phyloP scores from a whole-genome alignment of 352 stramenopile genomes.

The Globisporangium polare region DNA sequence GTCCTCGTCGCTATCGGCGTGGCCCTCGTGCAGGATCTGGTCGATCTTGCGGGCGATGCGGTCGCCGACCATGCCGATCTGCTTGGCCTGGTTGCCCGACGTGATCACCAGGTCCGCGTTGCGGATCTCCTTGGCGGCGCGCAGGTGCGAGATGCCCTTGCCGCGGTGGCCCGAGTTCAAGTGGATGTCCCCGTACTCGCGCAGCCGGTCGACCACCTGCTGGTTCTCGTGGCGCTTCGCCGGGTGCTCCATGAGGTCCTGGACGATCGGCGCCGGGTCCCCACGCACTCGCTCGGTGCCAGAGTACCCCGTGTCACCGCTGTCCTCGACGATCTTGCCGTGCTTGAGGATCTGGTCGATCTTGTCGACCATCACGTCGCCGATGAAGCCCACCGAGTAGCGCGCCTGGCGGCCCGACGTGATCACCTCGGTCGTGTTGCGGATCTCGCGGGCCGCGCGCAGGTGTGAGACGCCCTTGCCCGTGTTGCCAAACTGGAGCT shows the following conservation, averaged over 20 bases:
- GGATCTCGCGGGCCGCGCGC: slow-evolving; percentile 58
- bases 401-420: slow-evolving; percentile 45
- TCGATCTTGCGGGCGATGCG: slow-evolving; percentile 62
- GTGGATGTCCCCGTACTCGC: slow-evolving; percentile 73
- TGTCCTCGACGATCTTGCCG: slow-evolving; percentile 59
- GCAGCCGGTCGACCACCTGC: slow-evolving; percentile 54
- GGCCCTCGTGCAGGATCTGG: slow-evolving; percentile 65
- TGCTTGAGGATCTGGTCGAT: slow-evolving; percentile 73
- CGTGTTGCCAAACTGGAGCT: slow-evolving; percentile 66
- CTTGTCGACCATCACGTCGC: slow-evolving; percentile 70
- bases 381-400: slow-evolving; percentile 45
- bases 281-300: slow-evolving; percentile 34
- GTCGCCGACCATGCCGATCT: slow-evolving; percentile 60
- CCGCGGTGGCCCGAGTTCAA: slow-evolving; percentile 57
- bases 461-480: slow-evolving; percentile 70
- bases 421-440: slow-evolving; percentile 44
- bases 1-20: slow-evolving; percentile 65
- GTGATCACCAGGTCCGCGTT: slow-evolving; percentile 47
- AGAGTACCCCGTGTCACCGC: slow-evolving; percentile 11
- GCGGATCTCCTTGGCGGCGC: slow-evolving; percentile 56
- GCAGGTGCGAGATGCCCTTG: slow-evolving; percentile 74
- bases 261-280: slow-evolving; percentile 63
- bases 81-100: slow-evolving; percentile 41
- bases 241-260: slow-evolving; percentile 54
- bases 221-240: slow-evolving; percentile 62